Evolutionary conservation across 2,329 filamentous ascomycete species (phyloP).

Genomic region (Elsinoe batatas): DNA sequence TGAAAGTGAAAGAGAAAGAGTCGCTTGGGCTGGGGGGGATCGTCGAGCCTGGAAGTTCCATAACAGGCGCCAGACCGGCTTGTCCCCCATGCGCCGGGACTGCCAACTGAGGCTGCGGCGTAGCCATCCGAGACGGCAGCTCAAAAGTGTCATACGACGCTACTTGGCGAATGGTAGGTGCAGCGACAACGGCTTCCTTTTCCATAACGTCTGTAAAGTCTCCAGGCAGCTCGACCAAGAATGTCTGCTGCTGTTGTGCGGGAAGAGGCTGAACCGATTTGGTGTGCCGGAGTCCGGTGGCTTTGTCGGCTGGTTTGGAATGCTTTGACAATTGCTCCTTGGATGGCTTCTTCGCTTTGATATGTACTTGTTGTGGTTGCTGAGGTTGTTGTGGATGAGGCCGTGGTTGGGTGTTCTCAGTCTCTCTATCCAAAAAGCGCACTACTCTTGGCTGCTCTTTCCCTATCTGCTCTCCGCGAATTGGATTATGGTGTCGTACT

Average conservation of each 20-base stretch:
- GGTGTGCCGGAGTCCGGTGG: neutral
- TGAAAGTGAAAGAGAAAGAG: constrained; percentile 3
- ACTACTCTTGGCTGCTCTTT: neutral
- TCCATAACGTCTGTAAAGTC: constrained; percentile 10
- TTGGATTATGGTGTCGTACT: constrained; percentile 2
- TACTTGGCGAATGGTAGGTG: constrained; percentile 4
- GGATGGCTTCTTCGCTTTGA: constrained; percentile 6
- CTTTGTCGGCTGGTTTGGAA: neutral
- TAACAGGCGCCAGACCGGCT: constrained; percentile 8
- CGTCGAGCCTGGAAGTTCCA: constrained; percentile 13
- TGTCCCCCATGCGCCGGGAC: neutral
- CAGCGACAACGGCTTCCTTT: constrained; percentile 11
- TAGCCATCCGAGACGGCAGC: neutral
- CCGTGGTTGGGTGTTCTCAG: neutral
- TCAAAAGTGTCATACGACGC: constrained; percentile 11
- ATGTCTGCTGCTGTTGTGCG: neutral
- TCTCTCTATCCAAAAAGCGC: neutral
- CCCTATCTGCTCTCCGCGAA: neutral
- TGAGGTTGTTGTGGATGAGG: constrained; percentile 3
- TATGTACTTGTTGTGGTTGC: neutral
- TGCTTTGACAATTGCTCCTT: constrained; percentile 4
- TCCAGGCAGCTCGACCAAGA: constrained; percentile 10
- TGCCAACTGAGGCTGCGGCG: neutral
- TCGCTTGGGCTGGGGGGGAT: constrained; percentile 4
- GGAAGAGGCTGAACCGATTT: neutral